Base-by-base conservation (phyloP, 2,329 filamentous ascomycete genomes). In the Colletotrichum orbiculare region DNA sequence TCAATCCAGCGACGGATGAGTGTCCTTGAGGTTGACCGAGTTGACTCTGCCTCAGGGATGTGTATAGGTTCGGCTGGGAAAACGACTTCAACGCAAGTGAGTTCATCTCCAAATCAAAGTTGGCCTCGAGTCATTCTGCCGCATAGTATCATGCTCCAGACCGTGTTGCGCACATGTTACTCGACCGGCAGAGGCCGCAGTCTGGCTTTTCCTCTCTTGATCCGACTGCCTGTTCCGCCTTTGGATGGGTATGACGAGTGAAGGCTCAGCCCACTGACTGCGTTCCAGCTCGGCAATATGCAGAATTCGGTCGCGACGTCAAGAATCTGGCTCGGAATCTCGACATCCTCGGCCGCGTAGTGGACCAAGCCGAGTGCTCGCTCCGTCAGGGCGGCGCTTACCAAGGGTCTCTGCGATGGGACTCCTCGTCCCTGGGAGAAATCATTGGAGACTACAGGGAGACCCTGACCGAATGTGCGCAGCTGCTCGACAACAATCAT, bases 61-160 rank as follows among this genome's bases (percentile, higher is more conserved):
- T 77, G 10, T 76, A 76, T 54, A 70, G 61, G 11, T 71, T 69
- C 37, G 75, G 75, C 41, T 77, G 75, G 74, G 68, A 68, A 13
- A 71, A 75, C 9, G 75, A 77, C 57, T 67, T 68, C 54, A 76
- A 73, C 68, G 75, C 74, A 67, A 73, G 75, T 76, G 64, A 72
- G 74, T 75, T 48, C 39, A 37, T 17, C 39, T 9, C 25, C 7
- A 11, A 41, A 10, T 15, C 37, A 35, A 13, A 15, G 34, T 41
- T 11, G 13, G 34, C 11, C 37, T 25, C 25, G 25, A 25, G 25
- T 25, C 25, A 5, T 25, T 25, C 25, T 25, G 25, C 25, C 25
- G 25, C 25, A 25, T 25, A 5, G 1, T 25, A 25, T 25, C 25
- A 25, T 25, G 25, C 25, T 25, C 25, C 25, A 25, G 25, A 25